phyloP scores from a whole-genome alignment of 352 stramenopile genomes.

The Globisporangium rhizosaccharum region DNA sequence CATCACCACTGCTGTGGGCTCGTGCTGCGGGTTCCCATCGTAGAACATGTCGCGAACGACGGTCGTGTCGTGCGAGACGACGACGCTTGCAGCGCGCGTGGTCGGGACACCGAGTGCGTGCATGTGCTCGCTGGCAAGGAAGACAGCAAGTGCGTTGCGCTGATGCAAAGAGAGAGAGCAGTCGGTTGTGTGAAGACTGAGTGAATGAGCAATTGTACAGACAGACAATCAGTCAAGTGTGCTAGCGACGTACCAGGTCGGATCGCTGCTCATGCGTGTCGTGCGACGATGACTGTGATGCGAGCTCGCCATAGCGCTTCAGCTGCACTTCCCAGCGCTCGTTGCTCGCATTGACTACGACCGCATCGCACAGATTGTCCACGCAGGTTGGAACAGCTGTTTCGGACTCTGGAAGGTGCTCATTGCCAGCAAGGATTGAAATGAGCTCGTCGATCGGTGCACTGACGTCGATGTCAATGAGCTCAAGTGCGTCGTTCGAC shows the following conservation, averaged over 20 bases:
- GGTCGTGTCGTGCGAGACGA: constrained; percentile 61
- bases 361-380: constrained; percentile 80
- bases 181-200: background rate
- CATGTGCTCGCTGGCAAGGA: constrained; percentile 96
- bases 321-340: constrained; percentile 93
- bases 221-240: background rate
- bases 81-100: constrained; percentile 70
- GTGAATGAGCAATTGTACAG: background rate
- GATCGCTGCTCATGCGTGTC: constrained; percentile 54
- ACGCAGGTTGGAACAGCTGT: constrained; percentile 79
- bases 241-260: too few relatives aligned
- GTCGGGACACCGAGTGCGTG: constrained; percentile 34
- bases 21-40: constrained; percentile 28
- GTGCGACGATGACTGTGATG: background rate
- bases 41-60: constrained; percentile 64
- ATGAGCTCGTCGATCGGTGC: constrained; percentile 36
- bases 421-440: constrained; percentile 66
- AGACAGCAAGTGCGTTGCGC: constrained; percentile 89
- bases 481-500: background rate
- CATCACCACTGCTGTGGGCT: constrained; percentile 81
- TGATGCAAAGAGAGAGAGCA: background rate
- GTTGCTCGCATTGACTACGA: constrained; percentile 28
- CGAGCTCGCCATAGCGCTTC: constrained; percentile 39
- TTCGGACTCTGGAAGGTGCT: constrained; percentile 61
- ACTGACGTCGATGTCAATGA: constrained; percentile 10